Conservation (phyloP, 2,329 filamentous ascomycete genomes). For the Neonectria ditissima region DNA sequence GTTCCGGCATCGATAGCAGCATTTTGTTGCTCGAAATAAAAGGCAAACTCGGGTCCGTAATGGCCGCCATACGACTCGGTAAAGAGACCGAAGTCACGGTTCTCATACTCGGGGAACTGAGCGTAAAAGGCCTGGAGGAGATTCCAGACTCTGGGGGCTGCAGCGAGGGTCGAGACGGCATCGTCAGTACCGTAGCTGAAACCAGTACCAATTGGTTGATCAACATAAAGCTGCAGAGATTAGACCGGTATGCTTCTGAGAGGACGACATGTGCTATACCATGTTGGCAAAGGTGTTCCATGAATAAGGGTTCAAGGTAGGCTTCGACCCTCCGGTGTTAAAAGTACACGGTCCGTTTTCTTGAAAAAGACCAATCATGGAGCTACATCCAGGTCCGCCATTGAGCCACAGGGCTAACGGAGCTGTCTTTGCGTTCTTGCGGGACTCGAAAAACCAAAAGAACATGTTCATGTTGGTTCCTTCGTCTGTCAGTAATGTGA, state of each 20-base stretch:
- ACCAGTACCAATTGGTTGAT: neutral
- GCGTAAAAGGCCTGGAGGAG: slow-evolving; percentile 63
- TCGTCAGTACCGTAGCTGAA: slow-evolving; percentile 8
- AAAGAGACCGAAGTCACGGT: slow-evolving; percentile 66
- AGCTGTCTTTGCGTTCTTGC: neutral
- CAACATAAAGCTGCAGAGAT: slow-evolving; percentile 1
- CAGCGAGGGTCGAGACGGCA: slow-evolving; percentile 1
- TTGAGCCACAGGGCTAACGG: neutral
- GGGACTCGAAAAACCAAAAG: slow-evolving; percentile 5
- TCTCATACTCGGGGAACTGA: slow-evolving; percentile 72
- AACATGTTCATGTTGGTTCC: slow-evolving; percentile 3
- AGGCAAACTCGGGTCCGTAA: slow-evolving; percentile 68
- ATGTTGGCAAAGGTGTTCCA: slow-evolving; percentile 9
- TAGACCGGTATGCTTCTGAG: neutral
- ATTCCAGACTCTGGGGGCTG: slow-evolving; percentile 5
- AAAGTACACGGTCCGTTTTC: slow-evolving; percentile 4
- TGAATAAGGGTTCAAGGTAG: slow-evolving; percentile 3
- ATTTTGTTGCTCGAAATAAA: slow-evolving; percentile 68
- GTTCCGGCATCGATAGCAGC: slow-evolving; percentile 58
- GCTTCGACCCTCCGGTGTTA: neutral
- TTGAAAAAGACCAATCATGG: slow-evolving; percentile 4
- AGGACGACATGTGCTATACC: neutral
- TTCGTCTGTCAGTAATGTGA: neutral
- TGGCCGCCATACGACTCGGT: slow-evolving; percentile 68
- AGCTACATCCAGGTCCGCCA: neutral